These are phyloP conservation scores for Rhizopogon vulgaris DNA, from an alignment of 768 basidiomycete species.

Conservation along the genomic window DNA sequence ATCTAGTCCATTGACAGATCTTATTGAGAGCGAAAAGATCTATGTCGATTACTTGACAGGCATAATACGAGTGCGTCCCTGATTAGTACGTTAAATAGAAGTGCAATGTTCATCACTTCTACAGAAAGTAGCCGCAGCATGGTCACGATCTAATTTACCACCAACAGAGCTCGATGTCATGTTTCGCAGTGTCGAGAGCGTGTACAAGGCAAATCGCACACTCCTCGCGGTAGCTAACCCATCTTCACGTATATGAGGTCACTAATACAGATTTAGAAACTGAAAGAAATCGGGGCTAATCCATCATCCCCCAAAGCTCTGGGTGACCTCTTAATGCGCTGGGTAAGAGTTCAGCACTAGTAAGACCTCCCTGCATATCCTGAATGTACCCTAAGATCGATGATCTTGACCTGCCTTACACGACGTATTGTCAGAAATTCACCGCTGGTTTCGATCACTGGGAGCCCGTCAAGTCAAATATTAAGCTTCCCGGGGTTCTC, in stretches of 20 bases:
- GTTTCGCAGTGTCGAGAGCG: constrained; percentile 89
- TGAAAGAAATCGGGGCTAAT: constrained; percentile 90
- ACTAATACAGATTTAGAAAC: constrained; percentile 50
- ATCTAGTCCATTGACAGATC: constrained; percentile 80
- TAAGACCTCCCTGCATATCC: background rate
- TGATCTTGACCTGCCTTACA: constrained; percentile 85
- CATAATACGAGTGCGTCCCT: constrained; percentile 74
- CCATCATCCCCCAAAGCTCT: constrained; percentile 91
- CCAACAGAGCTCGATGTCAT: constrained; percentile 87
- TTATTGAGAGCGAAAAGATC: constrained; percentile 87
- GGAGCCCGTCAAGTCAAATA: constrained; percentile 73
- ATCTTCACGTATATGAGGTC: background rate
- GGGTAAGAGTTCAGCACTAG: constrained; percentile 53
- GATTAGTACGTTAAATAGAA: constrained; percentile 1
- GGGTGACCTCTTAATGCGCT: constrained; percentile 94
- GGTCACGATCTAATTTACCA: constrained; percentile 93
- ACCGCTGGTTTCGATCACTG: constrained; percentile 76
- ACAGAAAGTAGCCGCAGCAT: constrained; percentile 96
- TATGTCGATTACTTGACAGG: constrained; percentile 90
- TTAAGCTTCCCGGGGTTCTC: constrained; percentile 63
- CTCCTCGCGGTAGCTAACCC: constrained; percentile 54
- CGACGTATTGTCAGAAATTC: constrained; percentile 69
- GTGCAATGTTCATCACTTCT: constrained; percentile 9
- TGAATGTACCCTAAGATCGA: constrained; percentile 57
- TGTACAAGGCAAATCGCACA: constrained; percentile 87